Percentiles rank a stretch among this genome's conserved stretches.
phyloP scores from a whole-genome alignment of 2,329 filamentous ascomycete species.

The Didymella keratinophila region DNA sequence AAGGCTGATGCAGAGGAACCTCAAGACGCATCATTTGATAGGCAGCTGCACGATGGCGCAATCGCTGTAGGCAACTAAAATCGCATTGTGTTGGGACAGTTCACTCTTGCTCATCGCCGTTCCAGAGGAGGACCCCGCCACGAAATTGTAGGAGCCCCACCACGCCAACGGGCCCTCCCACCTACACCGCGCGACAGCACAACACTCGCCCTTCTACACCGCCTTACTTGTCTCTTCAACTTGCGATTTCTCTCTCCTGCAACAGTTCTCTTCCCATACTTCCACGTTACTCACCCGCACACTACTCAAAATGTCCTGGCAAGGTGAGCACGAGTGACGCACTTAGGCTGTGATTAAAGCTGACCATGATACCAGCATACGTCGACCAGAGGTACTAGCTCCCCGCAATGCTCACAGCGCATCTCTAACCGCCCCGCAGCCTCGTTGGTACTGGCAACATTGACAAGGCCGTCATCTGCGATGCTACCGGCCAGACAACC shows the following conservation, averaged over 20 bases:
- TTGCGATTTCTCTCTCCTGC: constrained; percentile 26
- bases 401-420: neutral
- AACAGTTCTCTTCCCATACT: constrained; percentile 21
- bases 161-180: constrained; percentile 27
- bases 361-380: constrained; percentile 48
- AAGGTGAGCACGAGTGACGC: constrained; percentile 45
- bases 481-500: constrained; percentile 61
- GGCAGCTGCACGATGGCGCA: constrained; percentile 14
- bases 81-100: constrained; percentile 7
- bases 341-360: constrained; percentile 14
- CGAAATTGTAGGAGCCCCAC: constrained; percentile 14
- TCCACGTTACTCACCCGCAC: constrained; percentile 30
- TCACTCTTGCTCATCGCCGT: constrained; percentile 6
- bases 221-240: constrained; percentile 22
- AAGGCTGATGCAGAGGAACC: constrained; percentile 4
- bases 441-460: constrained; percentile 54
- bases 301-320: constrained; percentile 53
- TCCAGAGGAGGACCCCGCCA: constrained; percentile 8
- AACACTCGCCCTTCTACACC: constrained; percentile 33
- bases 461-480: constrained; percentile 61
- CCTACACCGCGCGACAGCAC: constrained; percentile 22
- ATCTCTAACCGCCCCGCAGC: constrained; percentile 40
- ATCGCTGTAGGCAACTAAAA: constrained; percentile 2
- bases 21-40: constrained; percentile 5
- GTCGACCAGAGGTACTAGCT: constrained; percentile 50